Evolutionary conservation across 345 rosid genomes (phyloP).

Genomic region (Melastoma malabathricum): DNA sequence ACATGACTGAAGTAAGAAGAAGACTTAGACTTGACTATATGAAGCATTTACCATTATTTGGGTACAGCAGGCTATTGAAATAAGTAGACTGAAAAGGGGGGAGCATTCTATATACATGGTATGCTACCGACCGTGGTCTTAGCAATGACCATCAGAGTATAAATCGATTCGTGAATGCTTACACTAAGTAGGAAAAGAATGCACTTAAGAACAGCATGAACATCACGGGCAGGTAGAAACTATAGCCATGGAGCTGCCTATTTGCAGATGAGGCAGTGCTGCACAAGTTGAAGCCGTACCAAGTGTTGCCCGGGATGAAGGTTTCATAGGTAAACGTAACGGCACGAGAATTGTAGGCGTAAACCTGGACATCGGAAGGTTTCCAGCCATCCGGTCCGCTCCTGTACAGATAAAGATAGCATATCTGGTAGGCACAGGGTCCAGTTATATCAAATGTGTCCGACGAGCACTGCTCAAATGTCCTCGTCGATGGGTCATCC

Average conservation of each 20-base stretch:
- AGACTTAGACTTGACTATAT: too few species aligned
- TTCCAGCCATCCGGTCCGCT: conserved; percentile 79
- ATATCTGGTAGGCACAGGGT: conserved; percentile 61
- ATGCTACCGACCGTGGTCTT: too few species aligned
- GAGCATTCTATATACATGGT: too few species aligned
- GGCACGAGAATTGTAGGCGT: conserved; percentile 22
- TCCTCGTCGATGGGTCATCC: conserved; percentile 41
- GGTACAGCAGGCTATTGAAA: background rate
- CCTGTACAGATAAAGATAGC: conserved; percentile 71
- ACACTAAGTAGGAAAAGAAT: conserved; percentile 10
- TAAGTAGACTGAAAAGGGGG: background rate
- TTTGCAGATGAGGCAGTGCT: conserved; percentile 28
- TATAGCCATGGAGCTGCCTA: background rate
- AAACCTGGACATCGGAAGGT: conserved; percentile 47
- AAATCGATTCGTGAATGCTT: background rate
- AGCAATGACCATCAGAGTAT: background rate
- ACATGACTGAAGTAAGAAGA: too few species aligned
- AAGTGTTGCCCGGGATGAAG: conserved; percentile 40
- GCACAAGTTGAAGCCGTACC: conserved; percentile 78
- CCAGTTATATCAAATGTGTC: conserved; percentile 64
- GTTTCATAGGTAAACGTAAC: conserved; percentile 43
- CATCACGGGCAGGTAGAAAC: conserved; percentile 10
- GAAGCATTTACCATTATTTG: too few species aligned
- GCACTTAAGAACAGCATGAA: conserved; percentile 19
- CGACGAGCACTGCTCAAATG: conserved; percentile 70